These are phyloP conservation scores for Trichoderma parareesei DNA, from an alignment of 495 filamentous ascomycete genomes.

Conservation along the genomic window DNA sequence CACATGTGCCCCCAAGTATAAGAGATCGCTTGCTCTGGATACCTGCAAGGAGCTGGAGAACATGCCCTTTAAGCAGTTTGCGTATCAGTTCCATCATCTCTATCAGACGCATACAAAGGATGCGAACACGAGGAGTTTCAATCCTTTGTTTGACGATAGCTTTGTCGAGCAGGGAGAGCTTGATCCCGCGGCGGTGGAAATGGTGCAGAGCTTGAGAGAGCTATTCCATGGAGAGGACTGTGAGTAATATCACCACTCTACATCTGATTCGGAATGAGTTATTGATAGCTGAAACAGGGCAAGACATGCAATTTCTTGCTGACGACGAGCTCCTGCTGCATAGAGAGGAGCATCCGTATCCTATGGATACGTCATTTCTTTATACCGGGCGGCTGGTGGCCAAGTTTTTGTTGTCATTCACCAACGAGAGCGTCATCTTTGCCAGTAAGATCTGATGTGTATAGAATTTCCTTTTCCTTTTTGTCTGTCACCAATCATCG, in stretches of 20 bases:
- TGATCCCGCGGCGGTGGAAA: constrained; percentile 29
- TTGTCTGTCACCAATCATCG: neutral
- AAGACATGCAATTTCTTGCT: constrained; percentile 39
- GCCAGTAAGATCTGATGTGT: constrained; percentile 15
- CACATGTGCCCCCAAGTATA: constrained; percentile 22
- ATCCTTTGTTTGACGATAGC: constrained; percentile 33
- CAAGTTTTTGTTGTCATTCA: constrained; percentile 44
- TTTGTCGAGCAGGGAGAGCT: constrained; percentile 28
- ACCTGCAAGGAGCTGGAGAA: constrained; percentile 41
- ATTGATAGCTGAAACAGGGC: constrained; percentile 26
- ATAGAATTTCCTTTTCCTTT: neutral
- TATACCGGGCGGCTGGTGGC: constrained; percentile 41
- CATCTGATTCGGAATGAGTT: neutral
- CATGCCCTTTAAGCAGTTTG: constrained; percentile 44
- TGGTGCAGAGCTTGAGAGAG: constrained; percentile 34
- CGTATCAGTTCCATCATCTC: constrained; percentile 45
- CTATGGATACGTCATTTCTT: constrained; percentile 35
- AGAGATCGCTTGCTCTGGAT: constrained; percentile 30
- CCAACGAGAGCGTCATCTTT: constrained; percentile 32
- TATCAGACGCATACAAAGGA: constrained; percentile 42
- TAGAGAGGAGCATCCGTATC: constrained; percentile 33
- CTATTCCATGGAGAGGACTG: constrained; percentile 28
- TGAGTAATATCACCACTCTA: neutral
- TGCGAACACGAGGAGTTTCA: constrained; percentile 33
- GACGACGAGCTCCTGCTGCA: constrained; percentile 36